Conservation (phyloP, 23 red algal genomes). For the Gracilaria gracilis region DNA sequence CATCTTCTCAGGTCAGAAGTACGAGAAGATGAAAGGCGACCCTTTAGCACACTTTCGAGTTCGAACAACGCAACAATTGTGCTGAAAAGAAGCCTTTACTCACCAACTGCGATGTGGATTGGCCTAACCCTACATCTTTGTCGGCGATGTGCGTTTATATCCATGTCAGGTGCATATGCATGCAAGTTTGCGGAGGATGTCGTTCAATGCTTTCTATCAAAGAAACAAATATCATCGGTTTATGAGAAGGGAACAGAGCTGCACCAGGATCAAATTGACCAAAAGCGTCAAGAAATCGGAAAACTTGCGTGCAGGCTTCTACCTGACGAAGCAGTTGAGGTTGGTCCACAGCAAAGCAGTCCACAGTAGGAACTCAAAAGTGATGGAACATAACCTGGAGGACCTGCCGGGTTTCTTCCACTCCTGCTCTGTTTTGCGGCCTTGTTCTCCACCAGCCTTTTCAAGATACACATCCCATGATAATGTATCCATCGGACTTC, state of each 20-base stretch:
- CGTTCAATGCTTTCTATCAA: conserved; percentile 12
- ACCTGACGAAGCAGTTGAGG: conserved; percentile 10
- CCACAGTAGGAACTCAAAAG: background rate
- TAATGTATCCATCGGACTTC: too few relatives aligned
- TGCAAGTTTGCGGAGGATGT: conserved; percentile 66
- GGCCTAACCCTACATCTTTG: background rate
- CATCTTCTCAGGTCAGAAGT: background rate
- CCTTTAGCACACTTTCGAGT: background rate
- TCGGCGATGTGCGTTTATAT: background rate
- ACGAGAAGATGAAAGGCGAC: background rate
- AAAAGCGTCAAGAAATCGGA: conserved; percentile 50
- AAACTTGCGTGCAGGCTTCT: conserved; percentile 58
- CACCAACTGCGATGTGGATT: background rate
- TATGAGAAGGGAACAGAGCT: conserved; percentile 17
- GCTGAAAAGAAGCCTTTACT: background rate
- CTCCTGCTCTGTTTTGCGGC: background rate
- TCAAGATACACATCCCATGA: too few relatives aligned
- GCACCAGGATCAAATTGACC: conserved; percentile 24
- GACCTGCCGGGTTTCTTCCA: background rate
- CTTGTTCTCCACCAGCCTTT: background rate
- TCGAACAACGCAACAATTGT: background rate
- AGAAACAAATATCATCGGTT: conserved; percentile 7
- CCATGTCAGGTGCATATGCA: conserved; percentile 43
- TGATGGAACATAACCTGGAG: background rate
- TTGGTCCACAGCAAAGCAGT: background rate